phyloP scores from a whole-genome alignment of 331 rosid species.

The Rhamnella rubrinervis region DNA sequence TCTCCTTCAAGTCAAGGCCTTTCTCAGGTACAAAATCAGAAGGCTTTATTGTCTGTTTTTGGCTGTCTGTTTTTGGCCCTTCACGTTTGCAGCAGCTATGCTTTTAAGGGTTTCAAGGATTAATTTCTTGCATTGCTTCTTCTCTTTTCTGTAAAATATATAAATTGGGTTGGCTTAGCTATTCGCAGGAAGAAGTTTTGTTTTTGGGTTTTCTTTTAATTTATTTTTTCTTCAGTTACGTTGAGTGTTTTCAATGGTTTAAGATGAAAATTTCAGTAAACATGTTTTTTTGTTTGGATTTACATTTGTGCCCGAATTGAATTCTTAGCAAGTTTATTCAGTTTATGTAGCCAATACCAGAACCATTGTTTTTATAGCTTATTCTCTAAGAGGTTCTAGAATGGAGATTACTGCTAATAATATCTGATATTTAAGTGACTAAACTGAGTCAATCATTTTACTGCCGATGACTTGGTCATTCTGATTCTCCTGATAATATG shows the following conservation, averaged over 20 bases:
- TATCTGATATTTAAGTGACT: neutral
- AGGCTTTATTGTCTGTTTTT: neutral
- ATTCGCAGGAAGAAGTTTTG: neutral
- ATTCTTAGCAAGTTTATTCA: no score
- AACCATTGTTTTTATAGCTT: no score
- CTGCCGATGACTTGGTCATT: neutral
- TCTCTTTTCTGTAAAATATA: neutral
- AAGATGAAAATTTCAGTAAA: no score
- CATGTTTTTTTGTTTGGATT: no score
- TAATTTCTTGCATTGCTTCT: neutral
- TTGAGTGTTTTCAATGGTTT: no score
- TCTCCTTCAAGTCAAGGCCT: constrained; percentile 19
- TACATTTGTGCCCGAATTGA: no score
- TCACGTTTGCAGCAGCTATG: neutral
- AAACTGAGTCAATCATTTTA: neutral
- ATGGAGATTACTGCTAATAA: neutral
- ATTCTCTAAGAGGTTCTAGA: neutral
- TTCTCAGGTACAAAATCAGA: constrained; percentile 28
- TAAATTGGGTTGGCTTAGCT: neutral
- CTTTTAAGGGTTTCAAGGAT: neutral
- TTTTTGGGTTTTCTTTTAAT: neutral
- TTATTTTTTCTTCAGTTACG: neutral
- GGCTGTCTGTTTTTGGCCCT: neutral
- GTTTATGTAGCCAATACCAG: no score
- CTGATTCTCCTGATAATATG: neutral